Percentiles rank a stretch among this genome's conserved stretches.
Conservation (phyloP, 352 stramenopile species). For the Phytopythium mirpurense region DNA sequence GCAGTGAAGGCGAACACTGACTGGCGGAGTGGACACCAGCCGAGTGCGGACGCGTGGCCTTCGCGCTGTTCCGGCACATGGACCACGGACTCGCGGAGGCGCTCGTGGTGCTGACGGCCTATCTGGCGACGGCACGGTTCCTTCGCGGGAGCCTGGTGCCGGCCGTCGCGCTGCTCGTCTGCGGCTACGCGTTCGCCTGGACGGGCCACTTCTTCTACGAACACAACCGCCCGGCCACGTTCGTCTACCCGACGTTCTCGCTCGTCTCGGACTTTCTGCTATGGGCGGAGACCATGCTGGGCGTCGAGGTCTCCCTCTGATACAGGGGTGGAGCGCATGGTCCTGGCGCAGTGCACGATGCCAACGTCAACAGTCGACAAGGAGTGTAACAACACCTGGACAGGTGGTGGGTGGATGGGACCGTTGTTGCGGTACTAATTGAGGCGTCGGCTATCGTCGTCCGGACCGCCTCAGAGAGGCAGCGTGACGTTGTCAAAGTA, state of each 20-base stretch:
- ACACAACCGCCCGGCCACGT: slow-evolving; percentile 50
- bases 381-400: no score
- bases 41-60: slow-evolving; percentile 36
- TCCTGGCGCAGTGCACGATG: no score
- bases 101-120: slow-evolving; percentile 20
- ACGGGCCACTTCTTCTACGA: slow-evolving; percentile 64
- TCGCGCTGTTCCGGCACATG: slow-evolving; percentile 26
- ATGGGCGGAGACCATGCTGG: slow-evolving; percentile 39
- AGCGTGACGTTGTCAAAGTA: slow-evolving; percentile 68
- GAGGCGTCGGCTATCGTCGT: no score
- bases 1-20: no score
- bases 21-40: no score
- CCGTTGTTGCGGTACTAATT: no score
- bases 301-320: slow-evolving; percentile 28
- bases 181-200: slow-evolving; percentile 62
- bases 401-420: no score
- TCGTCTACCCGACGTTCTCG: slow-evolving; percentile 66
- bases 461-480: slow-evolving; percentile 34
- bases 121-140: slow-evolving; percentile 27
- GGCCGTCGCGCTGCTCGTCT: slow-evolving; percentile 17
- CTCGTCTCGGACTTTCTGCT: slow-evolving; percentile 57
- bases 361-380: no score
- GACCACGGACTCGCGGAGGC: slow-evolving; percentile 32
- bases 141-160: slow-evolving; percentile 19
- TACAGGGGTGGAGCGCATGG: no score